phyloP scores from a whole-genome alignment of 2,329 filamentous ascomycete species.

The Didymosphaeria variabile region DNA sequence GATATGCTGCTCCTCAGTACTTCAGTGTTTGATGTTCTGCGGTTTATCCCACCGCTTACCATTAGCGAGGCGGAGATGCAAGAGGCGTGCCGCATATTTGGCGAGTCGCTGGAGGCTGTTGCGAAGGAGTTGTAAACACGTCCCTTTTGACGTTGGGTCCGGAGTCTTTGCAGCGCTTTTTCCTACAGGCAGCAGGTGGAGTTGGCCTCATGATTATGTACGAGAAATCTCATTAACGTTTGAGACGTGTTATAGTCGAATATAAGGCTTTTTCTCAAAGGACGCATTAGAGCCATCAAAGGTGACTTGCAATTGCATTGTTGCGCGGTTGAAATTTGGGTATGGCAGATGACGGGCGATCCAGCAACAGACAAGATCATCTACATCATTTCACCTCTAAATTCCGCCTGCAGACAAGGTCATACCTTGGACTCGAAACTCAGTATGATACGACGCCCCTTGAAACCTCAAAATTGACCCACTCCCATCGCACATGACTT shows the following conservation, averaged over 20 bases:
- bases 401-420: no score
- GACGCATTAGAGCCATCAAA: no score
- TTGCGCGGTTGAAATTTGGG: no score
- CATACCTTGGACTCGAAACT: no score
- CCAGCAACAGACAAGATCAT: no score
- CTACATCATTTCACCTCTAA: no score
- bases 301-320: no score
- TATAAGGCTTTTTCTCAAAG: not conserved
- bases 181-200: not conserved
- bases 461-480: no score
- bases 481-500: no score
- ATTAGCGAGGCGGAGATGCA: conserved; percentile 39
- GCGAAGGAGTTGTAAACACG: conserved; percentile 31
- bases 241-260: not conserved
- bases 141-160: not conserved
- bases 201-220: not conserved
- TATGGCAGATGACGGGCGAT: no score
- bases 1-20: conserved; percentile 42
- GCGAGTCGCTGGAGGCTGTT: conserved; percentile 37
- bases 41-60: conserved; percentile 40
- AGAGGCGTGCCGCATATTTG: conserved; percentile 36
- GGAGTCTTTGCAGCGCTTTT: not conserved
- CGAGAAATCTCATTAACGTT: not conserved
- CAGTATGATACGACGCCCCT: no score
- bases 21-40: conserved; percentile 40